A percentile compares a stretch with the other conserved stretches of the same genome.
phyloP scores from a whole-genome alignment of 495 filamentous ascomycete species.

The Talaromyces proteolyticus region DNA sequence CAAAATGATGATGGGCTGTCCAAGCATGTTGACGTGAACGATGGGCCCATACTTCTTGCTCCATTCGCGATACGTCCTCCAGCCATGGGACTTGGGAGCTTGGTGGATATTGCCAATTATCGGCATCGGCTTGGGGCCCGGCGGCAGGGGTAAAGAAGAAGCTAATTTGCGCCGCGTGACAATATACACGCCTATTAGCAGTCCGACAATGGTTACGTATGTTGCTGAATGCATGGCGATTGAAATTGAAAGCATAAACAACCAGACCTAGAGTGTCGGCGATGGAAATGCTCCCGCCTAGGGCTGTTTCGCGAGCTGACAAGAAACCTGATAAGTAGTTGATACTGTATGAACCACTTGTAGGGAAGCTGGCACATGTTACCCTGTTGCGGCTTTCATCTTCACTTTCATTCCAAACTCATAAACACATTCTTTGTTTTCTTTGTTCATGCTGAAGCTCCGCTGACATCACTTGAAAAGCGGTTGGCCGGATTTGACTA shows the following conservation, averaged over 20 bases:
- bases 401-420: too few species aligned
- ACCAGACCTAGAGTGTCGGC: neutral
- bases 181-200: neutral
- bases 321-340: too few species aligned
- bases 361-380: too few species aligned
- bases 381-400: too few species aligned
- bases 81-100: slow-evolving; percentile 46
- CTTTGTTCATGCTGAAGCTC: too few species aligned
- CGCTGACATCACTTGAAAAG: too few species aligned
- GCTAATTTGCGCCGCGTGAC: neutral
- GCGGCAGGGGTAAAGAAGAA: slow-evolving; percentile 31
- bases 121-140: slow-evolving; percentile 48
- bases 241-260: neutral
- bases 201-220: neutral
- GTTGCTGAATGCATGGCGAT: neutral
- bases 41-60: slow-evolving; percentile 36
- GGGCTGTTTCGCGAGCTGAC: too few species aligned
- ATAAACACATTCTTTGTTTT: too few species aligned
- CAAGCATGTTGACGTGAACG: slow-evolving; percentile 19
- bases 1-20: slow-evolving; percentile 21
- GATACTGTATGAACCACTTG: too few species aligned
- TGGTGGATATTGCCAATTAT: slow-evolving; percentile 53
- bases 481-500: too few species aligned
- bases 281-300: neutral
- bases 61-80: slow-evolving; percentile 47